Conservation (phyloP, 2,329 filamentous ascomycete species). For the Diplocarpon mali region DNA sequence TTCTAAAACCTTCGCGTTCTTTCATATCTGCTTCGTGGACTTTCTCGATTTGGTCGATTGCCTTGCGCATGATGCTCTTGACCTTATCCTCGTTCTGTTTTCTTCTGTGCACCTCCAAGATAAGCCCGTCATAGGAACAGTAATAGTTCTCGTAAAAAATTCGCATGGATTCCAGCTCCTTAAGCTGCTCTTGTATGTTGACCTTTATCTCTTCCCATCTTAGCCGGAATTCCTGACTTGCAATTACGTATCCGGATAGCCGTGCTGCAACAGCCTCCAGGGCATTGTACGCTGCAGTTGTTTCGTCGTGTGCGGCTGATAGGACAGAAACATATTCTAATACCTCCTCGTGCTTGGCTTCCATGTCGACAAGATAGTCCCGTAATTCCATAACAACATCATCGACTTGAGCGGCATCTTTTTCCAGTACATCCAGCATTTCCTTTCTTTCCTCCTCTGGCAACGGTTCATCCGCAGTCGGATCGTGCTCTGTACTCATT, state of each 20-base stretch:
- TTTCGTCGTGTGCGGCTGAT: slow-evolving; percentile 42
- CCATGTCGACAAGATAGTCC: slow-evolving; percentile 67
- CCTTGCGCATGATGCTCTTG: slow-evolving; percentile 62
- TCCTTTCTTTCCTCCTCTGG: slow-evolving; percentile 66
- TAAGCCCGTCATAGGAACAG: slow-evolving; percentile 70
- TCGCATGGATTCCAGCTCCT: slow-evolving; percentile 65
- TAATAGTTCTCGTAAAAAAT: slow-evolving; percentile 84
- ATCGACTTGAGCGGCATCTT: slow-evolving; percentile 58
- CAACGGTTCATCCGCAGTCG: slow-evolving; percentile 50
- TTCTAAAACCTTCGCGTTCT: slow-evolving; percentile 66
- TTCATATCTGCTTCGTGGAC: slow-evolving; percentile 62
- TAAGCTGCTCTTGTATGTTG: slow-evolving; percentile 55
- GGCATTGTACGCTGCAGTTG: slow-evolving; percentile 51
- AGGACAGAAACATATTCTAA: slow-evolving; percentile 50
- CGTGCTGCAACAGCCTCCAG: slow-evolving; percentile 58
- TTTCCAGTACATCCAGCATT: slow-evolving; percentile 70
- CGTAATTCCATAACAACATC: slow-evolving; percentile 60
- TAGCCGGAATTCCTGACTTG: slow-evolving; percentile 50
- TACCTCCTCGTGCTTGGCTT: slow-evolving; percentile 54
- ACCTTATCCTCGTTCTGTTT: slow-evolving; percentile 64
- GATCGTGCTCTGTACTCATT: slow-evolving; percentile 43
- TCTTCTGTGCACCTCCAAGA: slow-evolving; percentile 73
- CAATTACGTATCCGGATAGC: slow-evolving; percentile 53
- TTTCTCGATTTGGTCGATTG: slow-evolving; percentile 64
- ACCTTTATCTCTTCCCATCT: slow-evolving; percentile 67